phyloP scores from a whole-genome alignment of 2,329 filamentous ascomycete genomes.

The Oidium heveae region DNA sequence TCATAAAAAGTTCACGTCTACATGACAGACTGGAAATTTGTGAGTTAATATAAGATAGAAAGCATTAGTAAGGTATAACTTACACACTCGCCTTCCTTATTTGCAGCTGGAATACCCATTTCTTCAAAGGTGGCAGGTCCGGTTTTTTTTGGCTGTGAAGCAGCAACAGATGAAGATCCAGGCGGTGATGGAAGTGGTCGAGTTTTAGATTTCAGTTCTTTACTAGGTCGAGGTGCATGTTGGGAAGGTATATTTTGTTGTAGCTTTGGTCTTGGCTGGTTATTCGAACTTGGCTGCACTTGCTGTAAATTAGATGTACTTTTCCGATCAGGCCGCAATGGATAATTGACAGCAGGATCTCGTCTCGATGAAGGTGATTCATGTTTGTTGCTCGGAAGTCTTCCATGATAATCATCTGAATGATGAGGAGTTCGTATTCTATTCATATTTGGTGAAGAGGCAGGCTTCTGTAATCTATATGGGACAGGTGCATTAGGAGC shows the following conservation, averaged over 20 bases:
- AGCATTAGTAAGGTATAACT: conserved; percentile 3
- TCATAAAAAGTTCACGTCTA: not conserved
- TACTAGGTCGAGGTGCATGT: not conserved
- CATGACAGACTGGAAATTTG: not conserved
- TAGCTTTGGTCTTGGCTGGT: conserved; percentile 5
- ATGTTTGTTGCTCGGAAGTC: conserved; percentile 1
- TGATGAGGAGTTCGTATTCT: conserved; percentile 5
- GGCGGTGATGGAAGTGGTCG: conserved; percentile 3
- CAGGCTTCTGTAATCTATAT: conserved; percentile 5
- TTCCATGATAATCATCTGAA: conserved; percentile 1
- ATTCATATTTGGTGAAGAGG: conserved; percentile 6
- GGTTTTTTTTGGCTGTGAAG: conserved; percentile 15
- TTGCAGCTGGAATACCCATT: conserved; percentile 77
- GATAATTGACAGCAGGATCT: conserved; percentile 5
- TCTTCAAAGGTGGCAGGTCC: conserved; percentile 93
- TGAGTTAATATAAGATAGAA: not conserved
- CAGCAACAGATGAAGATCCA: conserved; percentile 2
- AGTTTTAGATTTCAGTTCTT: not conserved
- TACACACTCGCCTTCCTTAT: conserved; percentile 78
- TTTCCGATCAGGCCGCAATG: conserved; percentile 6
- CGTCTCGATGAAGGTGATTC: conserved; percentile 4
- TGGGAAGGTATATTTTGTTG: conserved; percentile 7
- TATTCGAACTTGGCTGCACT: conserved; percentile 1
- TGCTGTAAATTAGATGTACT: conserved; percentile 2
- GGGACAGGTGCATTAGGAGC: conserved; percentile 3